These are phyloP conservation scores for Aspergillus pseudotamarii DNA, from an alignment of 2,329 filamentous ascomycete species.

Conservation along the genomic window DNA sequence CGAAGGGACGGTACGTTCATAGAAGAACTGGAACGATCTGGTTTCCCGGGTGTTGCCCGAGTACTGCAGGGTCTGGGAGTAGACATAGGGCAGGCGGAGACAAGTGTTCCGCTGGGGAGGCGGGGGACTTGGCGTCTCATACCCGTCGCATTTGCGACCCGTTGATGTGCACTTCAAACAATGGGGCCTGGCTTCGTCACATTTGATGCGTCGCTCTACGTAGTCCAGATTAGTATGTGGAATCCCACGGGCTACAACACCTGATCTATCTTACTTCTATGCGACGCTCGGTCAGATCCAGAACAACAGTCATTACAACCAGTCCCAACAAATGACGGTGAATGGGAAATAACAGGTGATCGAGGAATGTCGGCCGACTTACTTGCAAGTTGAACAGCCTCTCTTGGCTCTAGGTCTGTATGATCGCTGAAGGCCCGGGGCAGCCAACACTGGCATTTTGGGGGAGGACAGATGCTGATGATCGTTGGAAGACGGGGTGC, in stretches of 20 bases:
- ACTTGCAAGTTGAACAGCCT: neutral
- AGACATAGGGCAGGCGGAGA: neutral
- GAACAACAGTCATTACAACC: neutral
- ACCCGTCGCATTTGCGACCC: slow-evolving; percentile 37
- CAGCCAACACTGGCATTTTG: neutral
- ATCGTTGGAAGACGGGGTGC: no score
- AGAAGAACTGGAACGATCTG: neutral
- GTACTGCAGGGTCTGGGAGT: neutral
- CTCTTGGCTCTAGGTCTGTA: neutral
- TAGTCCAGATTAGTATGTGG: neutral
- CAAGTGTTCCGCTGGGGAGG: neutral
- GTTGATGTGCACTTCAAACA: slow-evolving; percentile 34
- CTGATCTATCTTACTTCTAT: neutral
- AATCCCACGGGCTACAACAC: neutral
- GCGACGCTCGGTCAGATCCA: neutral
- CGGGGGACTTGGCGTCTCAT: slow-evolving; percentile 14
- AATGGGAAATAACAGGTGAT: neutral
- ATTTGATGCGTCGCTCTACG: slow-evolving; percentile 34
- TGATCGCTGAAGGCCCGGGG: neutral
- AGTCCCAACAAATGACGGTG: neutral
- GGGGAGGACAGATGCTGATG: neutral
- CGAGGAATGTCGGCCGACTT: neutral
- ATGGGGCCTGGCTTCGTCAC: slow-evolving; percentile 34
- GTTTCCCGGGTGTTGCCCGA: neutral
- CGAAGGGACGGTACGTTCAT: neutral